Evolutionary conservation across 257 asterid genomes (phyloP).

Genomic region (Solanum raphanifolium): DNA sequence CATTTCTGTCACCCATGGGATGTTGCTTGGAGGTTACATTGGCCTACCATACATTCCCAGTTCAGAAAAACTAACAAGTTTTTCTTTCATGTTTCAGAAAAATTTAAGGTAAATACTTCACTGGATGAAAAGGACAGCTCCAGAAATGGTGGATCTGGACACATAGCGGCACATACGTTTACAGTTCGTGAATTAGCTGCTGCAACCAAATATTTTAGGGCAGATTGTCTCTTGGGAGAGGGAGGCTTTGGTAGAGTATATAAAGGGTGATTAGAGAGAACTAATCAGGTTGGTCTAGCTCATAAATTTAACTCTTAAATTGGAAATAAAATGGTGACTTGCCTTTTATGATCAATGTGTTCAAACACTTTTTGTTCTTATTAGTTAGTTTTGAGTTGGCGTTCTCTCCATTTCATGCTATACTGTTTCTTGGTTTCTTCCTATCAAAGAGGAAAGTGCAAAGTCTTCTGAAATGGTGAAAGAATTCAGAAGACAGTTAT

Average conservation of each 20-base stretch:
- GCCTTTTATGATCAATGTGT: not conserved
- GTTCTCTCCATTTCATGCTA: not conserved
- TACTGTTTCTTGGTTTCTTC: not conserved
- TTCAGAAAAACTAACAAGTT: not conserved
- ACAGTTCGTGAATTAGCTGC: slow-evolving; percentile 85
- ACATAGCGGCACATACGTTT: slow-evolving; percentile 54
- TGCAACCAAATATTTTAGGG: slow-evolving; percentile 81
- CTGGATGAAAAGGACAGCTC: not conserved
- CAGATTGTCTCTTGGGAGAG: slow-evolving; percentile 84
- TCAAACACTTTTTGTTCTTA: not conserved
- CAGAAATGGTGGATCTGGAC: slow-evolving; percentile 51
- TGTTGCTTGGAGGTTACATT: not conserved
- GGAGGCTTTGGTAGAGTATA: slow-evolving; percentile 94
- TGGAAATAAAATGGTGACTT: not conserved
- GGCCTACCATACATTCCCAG: not conserved
- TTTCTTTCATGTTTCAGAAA: slow-evolving; percentile 23
- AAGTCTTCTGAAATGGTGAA: not conserved
- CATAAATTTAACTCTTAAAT: not conserved
- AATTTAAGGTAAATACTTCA: slow-evolving; percentile 30
- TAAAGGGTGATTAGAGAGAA: slow-evolving; percentile 64
- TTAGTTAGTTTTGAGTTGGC: not conserved
- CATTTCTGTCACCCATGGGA: not conserved
- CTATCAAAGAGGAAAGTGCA: not conserved
- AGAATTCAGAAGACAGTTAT: not conserved
- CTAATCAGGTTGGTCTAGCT: slow-evolving; percentile 46